Evolutionary conservation across 1,284 basidiomycete species (phyloP), one percentile per base, ranked within the genome.

Genomic region (Dichomitus squalens): DNA sequence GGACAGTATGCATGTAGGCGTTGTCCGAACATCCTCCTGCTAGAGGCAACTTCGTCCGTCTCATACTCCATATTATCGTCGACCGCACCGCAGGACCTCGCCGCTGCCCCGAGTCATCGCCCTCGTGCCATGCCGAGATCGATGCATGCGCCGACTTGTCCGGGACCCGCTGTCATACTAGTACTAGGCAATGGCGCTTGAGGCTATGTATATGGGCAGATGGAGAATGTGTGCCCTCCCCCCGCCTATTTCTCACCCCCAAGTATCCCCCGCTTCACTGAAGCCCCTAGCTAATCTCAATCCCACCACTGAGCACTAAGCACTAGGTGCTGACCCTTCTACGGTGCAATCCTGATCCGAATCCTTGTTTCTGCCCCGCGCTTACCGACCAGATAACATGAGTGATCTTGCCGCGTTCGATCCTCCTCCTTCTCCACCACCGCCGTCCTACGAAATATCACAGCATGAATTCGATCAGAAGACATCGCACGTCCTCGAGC

Each of bases 381-480:
- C 9, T 33, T 47, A 18, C 18, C 44, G 29, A 33, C 18, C 8
- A 5, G 31, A 18, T 47, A 43, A 27, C 25, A 61, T 61, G 60
- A 47, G 52, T 18, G 35, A 52, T 29, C 43, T 61, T 18, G 18
- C 44, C 27, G 36, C 46, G 14, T 60, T 61, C 43, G 61, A 66
- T 23, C 18, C 59, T 40, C 57, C 66, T 43, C 55, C 66, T 63
- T 58, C 69, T 31, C 69, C 66, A 14, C 76, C 77, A 25, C 79
- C 76, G 38, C 79, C 72, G 66, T 79, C 74, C 63, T 88, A 74
- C 76, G 81, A 75, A 72, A 73, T 60, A 73, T 82, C 76, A 64
- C 75, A 84, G 49, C 76, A 80, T 58, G 82, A 84, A 58, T 82
- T 80, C 41, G 83, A 88, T 68, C 78, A 73, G 44, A 88, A 86